Evolutionary conservation across 2,329 filamentous ascomycete genomes (phyloP), one percentile per base, ranked within the genome.

Genomic region (Cryphonectria carpinicola): DNA sequence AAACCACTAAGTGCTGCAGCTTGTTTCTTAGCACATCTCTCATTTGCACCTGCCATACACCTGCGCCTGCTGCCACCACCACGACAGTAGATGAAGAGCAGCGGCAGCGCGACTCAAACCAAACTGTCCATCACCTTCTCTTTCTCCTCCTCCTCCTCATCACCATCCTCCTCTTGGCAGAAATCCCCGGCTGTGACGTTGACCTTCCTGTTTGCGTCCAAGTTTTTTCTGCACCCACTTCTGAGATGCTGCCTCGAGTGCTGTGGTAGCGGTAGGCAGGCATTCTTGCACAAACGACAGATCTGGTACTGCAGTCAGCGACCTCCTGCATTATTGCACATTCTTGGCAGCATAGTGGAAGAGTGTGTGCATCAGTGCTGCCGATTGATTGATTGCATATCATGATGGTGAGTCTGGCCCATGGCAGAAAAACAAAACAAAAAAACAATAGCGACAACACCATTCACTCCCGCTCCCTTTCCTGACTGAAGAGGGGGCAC

Each of bases 331-430:
- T 2, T 4, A 49, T n/a, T n/a, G 19, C 60, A 46, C 60, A 46
- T 17, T 19, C 22, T 28, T 46, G 22, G 61, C 61, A 41, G 60
- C 35, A 25, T 17, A 35, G 28, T 35, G 10, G 11, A 13, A 43
- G 41, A 43, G 41, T 5, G 46, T n/a, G 22, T n/a, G 46, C 22
- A 6, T 1, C 46, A n/a, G 46, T 49, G 46, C 22, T n/a, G 3
- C 7, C 8, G 17, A 13, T 35, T n/a, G 17, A 13, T 35, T n/a
- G 4, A 63, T 41, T 14, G 61, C n/a, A 43, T 28, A n/a, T 39
- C 61, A 64, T 28, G 25, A 64, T 64, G 61, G 61, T 64, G 61
- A 64, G 61, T 63, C 22, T 62, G 58, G 32, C 2, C 25, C 58
- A 17, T 17, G 14, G 13, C 7, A 39, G 11, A 39, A 2, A 43